Conservation (phyloP, 768 basidiomycete genomes). For the Phaffia australis region DNA sequence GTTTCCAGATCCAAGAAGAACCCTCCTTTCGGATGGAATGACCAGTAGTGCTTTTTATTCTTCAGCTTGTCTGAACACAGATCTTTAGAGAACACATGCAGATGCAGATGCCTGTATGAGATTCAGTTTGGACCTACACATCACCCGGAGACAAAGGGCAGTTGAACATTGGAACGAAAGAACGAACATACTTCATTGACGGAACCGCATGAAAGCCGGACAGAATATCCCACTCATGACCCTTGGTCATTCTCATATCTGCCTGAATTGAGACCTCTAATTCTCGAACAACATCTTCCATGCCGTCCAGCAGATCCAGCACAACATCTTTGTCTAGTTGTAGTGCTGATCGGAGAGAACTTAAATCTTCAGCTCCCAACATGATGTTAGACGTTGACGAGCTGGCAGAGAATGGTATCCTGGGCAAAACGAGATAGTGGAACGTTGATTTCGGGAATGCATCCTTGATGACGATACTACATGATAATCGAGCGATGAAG, state of each 20-base stretch:
- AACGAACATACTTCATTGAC: slow-evolving; percentile 7
- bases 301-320: slow-evolving; percentile 4
- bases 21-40: slow-evolving; percentile 16
- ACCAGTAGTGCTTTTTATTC: slow-evolving; percentile 26
- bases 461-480: slow-evolving; percentile 11
- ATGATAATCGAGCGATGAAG: neutral
- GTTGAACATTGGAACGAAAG: neutral
- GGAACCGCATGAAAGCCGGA: slow-evolving; percentile 25
- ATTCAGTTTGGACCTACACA: neutral
- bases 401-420: slow-evolving; percentile 8
- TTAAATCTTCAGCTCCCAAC: neutral
- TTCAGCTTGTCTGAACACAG: slow-evolving; percentile 20
- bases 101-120: slow-evolving; percentile 19
- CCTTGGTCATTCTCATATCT: slow-evolving; percentile 12
- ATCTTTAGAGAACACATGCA: slow-evolving; percentile 22
- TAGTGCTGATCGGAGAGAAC: neutral
- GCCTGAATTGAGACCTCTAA: slow-evolving; percentile 5
- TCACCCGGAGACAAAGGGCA: neutral
- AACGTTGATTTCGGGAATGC: slow-evolving; percentile 7
- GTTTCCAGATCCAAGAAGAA: slow-evolving; percentile 19
- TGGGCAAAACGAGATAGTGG: slow-evolving; percentile 23
- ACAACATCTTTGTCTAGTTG: neutral
- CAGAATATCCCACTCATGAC: slow-evolving; percentile 13
- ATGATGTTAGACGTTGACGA: too few relatives aligned
- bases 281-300: slow-evolving; percentile 17